A percentile compares a stretch with the other conserved stretches of the same genome.
phyloP scores from a whole-genome alignment of 257 asterid genomes.

The Salvia rosmarinus region DNA sequence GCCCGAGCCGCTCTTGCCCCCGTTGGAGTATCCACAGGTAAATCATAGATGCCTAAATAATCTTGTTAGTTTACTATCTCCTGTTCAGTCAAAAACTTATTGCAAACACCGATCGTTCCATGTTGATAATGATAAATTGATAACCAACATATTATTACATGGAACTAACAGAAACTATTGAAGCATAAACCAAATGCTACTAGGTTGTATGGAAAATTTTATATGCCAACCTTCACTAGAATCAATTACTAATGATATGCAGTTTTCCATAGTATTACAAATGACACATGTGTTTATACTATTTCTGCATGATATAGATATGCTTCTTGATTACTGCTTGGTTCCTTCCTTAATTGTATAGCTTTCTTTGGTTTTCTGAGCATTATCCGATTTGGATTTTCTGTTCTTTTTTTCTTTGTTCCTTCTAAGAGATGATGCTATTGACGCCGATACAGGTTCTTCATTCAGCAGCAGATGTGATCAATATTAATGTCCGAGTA shows the following conservation, averaged over 20 bases:
- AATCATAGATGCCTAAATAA: background rate
- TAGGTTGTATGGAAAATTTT: background rate
- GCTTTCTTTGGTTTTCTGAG: background rate
- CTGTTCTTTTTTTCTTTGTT: too few species aligned
- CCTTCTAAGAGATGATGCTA: background rate
- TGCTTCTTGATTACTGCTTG: background rate
- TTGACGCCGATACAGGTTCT: slow-evolving; percentile 56
- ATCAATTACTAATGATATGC: background rate
- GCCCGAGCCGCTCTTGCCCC: slow-evolving; percentile 76
- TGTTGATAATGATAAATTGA: background rate
- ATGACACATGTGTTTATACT: background rate
- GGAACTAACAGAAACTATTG: background rate
- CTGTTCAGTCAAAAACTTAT: background rate
- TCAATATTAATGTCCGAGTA: slow-evolving; percentile 68
- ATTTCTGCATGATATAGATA: background rate
- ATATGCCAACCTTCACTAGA: background rate
- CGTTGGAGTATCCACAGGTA: slow-evolving; percentile 78
- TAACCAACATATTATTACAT: background rate
- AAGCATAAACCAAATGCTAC: background rate
- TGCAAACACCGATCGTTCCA: background rate
- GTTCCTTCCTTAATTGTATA: too few species aligned
- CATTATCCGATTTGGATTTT: background rate
- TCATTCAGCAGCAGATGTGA: slow-evolving; percentile 62
- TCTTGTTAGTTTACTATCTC: background rate
- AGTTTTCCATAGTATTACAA: background rate